Conservation (phyloP, 2,329 filamentous ascomycete genomes). For the Ascosphaera pollenicola region DNA sequence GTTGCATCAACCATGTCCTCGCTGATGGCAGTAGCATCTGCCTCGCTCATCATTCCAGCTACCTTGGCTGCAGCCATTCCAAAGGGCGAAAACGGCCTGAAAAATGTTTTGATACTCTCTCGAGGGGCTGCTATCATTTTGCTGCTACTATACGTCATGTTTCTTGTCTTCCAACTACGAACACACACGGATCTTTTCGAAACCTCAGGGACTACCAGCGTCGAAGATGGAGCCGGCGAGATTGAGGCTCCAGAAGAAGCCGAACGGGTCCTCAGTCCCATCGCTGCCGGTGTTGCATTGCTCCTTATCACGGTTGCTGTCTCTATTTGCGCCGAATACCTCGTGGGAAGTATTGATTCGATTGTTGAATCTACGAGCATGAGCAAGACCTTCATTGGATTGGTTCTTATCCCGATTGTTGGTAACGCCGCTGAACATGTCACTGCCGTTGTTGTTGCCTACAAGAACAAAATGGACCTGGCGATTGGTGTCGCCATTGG, state of each 20-base stretch:
- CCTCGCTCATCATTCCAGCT: constrained; percentile 58
- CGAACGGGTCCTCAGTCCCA: constrained; percentile 34
- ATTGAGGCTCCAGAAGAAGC: constrained; percentile 21
- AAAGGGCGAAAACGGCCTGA: constrained; percentile 11
- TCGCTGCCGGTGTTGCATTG: constrained; percentile 43
- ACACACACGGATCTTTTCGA: constrained; percentile 56
- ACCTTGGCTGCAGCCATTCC: constrained; percentile 45
- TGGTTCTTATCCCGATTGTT: constrained; percentile 59
- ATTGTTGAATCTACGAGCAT: constrained; percentile 48
- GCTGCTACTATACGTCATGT: constrained; percentile 51
- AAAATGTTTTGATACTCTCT: constrained; percentile 47
- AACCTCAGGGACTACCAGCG: constrained; percentile 5
- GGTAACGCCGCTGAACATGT: constrained; percentile 66
- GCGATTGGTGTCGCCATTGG: constrained; percentile 66
- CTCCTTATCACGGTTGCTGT: constrained; percentile 48
- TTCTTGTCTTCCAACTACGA: constrained; percentile 55
- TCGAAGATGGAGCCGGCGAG: constrained; percentile 9
- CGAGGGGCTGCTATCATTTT: constrained; percentile 57
- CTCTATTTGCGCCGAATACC: constrained; percentile 51
- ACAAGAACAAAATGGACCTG: constrained; percentile 45
- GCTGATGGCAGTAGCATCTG: constrained; percentile 53
- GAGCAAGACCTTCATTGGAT: constrained; percentile 61
- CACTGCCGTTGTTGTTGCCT: constrained; percentile 56
- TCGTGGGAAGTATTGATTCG: constrained; percentile 53
- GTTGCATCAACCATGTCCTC: constrained; percentile 35